These are phyloP conservation scores for Aschersonia sp. DNA, from an alignment of 2,329 filamentous ascomycete species.

Conservation along the genomic window DNA sequence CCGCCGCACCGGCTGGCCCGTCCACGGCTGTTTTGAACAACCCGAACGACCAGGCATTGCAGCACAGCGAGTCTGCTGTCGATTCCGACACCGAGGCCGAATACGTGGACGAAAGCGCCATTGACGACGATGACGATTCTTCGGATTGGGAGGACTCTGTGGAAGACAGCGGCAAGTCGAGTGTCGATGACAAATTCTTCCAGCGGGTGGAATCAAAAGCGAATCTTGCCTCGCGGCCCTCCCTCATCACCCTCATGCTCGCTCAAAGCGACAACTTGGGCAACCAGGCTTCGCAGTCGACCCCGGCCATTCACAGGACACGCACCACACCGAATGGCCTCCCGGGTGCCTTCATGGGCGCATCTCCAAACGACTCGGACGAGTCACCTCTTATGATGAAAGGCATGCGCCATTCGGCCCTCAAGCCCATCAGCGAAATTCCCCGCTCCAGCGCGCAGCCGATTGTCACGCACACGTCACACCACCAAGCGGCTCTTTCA, in stretches of 20 bases:
- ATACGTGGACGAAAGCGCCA: slow-evolving; percentile 70
- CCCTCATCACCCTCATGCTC: slow-evolving; percentile 80
- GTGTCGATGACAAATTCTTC: slow-evolving; percentile 73
- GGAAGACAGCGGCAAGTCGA: slow-evolving; percentile 71
- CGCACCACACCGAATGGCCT: slow-evolving; percentile 31
- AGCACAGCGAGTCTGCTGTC: slow-evolving; percentile 22
- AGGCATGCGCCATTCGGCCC: slow-evolving; percentile 32
- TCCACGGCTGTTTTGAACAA: slow-evolving; percentile 48
- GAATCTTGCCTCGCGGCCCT: slow-evolving; percentile 73
- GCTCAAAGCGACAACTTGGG: slow-evolving; percentile 62
- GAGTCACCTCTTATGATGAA: slow-evolving; percentile 52
- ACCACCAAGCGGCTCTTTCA: slow-evolving; percentile 66
- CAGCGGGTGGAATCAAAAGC: slow-evolving; percentile 79
- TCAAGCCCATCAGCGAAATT: slow-evolving; percentile 45
- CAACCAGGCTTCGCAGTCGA: slow-evolving; percentile 50
- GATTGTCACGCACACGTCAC: slow-evolving; percentile 60
- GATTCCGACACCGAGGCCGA: slow-evolving; percentile 34
- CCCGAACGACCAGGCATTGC: slow-evolving; percentile 47
- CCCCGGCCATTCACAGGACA: slow-evolving; percentile 54
- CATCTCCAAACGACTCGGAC: slow-evolving; percentile 43
- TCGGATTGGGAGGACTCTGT: slow-evolving; percentile 53
- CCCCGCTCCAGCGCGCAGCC: slow-evolving; percentile 59
- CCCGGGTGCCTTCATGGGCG: slow-evolving; percentile 21
- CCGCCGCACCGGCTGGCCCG: slow-evolving; percentile 31
- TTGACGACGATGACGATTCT: slow-evolving; percentile 54